phyloP scores from a whole-genome alignment of 2,329 filamentous ascomycete species.

The Aureobasidium sp. region DNA sequence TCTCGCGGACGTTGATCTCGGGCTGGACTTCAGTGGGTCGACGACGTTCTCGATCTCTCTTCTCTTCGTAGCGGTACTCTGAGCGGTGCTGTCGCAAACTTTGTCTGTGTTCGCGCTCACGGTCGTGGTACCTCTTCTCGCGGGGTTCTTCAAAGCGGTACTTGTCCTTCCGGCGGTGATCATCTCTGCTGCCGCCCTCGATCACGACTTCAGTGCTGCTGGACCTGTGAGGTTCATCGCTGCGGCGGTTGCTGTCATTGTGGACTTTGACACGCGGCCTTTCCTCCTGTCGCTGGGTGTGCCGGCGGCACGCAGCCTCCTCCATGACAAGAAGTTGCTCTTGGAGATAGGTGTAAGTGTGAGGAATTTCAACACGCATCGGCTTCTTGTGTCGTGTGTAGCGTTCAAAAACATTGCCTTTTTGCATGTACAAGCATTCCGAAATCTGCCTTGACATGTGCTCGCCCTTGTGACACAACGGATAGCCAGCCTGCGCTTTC shows the following conservation, averaged over 20 bases:
- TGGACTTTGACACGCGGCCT: constrained; percentile 1
- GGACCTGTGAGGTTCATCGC: neutral
- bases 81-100: neutral
- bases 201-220: constrained; percentile 8
- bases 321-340: constrained; percentile 9
- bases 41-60: neutral
- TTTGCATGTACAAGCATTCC: constrained; percentile 36
- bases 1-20: neutral
- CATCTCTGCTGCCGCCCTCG: neutral
- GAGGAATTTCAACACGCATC: constrained; percentile 40
- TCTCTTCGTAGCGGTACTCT: constrained; percentile 9
- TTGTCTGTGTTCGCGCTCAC: neutral
- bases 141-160: constrained; percentile 3
- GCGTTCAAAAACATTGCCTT: constrained; percentile 26
- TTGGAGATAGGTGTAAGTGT: constrained; percentile 28
- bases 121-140: neutral
- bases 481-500: constrained; percentile 33
- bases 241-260: neutral
- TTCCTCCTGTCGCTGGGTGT: neutral
- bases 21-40: neutral
- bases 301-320: neutral
- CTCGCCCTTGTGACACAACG: constrained; percentile 40
- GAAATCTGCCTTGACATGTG: constrained; percentile 40
- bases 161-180: neutral
- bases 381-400: constrained; percentile 29